phyloP scores from a whole-genome alignment of 2,329 filamentous ascomycete species.

The Xylaria arbuscula region DNA sequence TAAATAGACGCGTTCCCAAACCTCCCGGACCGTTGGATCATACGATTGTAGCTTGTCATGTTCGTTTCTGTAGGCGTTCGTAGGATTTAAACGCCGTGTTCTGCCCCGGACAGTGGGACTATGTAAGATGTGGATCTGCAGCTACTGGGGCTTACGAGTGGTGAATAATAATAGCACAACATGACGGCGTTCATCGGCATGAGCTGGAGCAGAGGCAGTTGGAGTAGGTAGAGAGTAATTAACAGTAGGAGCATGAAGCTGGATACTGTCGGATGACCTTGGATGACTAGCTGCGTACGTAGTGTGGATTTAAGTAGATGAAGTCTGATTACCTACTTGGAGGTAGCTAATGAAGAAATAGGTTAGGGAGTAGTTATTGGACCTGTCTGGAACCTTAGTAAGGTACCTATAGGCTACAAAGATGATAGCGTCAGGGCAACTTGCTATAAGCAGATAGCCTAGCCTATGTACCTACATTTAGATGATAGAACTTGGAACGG shows the following conservation, averaged over 20 bases:
- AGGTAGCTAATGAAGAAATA: no score
- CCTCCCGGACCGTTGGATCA: slow-evolving; percentile 15
- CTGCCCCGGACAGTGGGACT: not conserved
- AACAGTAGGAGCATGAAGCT: not conserved
- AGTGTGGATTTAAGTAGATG: not conserved
- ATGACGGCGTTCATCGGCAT: slow-evolving; percentile 19
- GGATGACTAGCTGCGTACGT: not conserved
- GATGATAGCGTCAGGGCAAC: no score
- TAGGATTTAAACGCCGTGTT: slow-evolving; percentile 7
- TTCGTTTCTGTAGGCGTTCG: slow-evolving; percentile 3
- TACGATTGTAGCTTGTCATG: slow-evolving; percentile 20
- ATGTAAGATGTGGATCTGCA: slow-evolving; percentile 10
- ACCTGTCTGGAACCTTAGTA: no score
- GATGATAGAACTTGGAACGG: no score
- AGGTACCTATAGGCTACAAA: no score
- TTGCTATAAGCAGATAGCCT: no score
- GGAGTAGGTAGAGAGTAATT: slow-evolving; percentile 5
- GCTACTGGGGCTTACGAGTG: slow-evolving; percentile 1
- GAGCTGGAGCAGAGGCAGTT: not conserved
- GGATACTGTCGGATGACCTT: not conserved
- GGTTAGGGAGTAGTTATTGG: no score
- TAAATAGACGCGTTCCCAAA: not conserved
- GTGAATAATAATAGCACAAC: slow-evolving; percentile 22
- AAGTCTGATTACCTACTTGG: not conserved
- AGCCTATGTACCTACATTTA: no score